A percentile compares a stretch with the other conserved stretches of the same genome.
These are phyloP conservation scores for Podaxis sp. DNA, from an alignment of 768 basidiomycete species.

Conservation along the genomic window DNA sequence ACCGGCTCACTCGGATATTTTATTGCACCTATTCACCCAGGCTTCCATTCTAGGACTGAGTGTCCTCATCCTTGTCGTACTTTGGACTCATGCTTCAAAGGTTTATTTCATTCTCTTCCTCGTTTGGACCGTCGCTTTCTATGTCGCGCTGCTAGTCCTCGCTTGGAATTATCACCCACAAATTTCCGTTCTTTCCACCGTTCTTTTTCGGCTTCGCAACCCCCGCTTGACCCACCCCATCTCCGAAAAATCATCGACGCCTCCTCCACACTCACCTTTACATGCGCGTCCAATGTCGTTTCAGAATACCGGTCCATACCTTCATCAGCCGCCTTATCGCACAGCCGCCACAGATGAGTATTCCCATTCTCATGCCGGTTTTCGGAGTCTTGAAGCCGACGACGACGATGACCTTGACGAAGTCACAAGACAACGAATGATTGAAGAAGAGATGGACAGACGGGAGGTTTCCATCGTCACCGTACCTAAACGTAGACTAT, in stretches of 20 bases:
- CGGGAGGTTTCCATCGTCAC: constrained; percentile 83
- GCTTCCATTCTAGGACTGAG: constrained; percentile 56
- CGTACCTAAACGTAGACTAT: constrained; percentile 68
- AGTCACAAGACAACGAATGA: constrained; percentile 63
- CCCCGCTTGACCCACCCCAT: constrained; percentile 34
- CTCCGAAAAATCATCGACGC: constrained; percentile 27
- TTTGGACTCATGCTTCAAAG: constrained; percentile 53
- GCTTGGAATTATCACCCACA: constrained; percentile 58
- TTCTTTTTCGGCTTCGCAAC: constrained; percentile 43
- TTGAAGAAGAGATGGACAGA: constrained; percentile 79
- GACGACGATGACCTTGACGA: constrained; percentile 74
- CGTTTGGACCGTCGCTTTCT: constrained; percentile 56
- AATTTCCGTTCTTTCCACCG: constrained; percentile 49
- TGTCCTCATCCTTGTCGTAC: constrained; percentile 49
- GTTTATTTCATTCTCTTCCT: constrained; percentile 63
- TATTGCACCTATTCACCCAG: constrained; percentile 30
- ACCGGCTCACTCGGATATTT: constrained; percentile 16
- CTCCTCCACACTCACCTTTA: constrained; percentile 10
- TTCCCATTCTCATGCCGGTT: constrained; percentile 31
- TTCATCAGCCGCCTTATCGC: constrained; percentile 61
- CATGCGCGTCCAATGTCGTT: neutral
- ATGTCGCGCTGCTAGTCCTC: constrained; percentile 44
- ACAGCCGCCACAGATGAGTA: constrained; percentile 36
- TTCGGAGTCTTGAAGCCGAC: constrained; percentile 47
- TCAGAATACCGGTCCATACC: constrained; percentile 52